Conservation (phyloP, 1,284 basidiomycete species). For the Marasmius oreades region DNA sequence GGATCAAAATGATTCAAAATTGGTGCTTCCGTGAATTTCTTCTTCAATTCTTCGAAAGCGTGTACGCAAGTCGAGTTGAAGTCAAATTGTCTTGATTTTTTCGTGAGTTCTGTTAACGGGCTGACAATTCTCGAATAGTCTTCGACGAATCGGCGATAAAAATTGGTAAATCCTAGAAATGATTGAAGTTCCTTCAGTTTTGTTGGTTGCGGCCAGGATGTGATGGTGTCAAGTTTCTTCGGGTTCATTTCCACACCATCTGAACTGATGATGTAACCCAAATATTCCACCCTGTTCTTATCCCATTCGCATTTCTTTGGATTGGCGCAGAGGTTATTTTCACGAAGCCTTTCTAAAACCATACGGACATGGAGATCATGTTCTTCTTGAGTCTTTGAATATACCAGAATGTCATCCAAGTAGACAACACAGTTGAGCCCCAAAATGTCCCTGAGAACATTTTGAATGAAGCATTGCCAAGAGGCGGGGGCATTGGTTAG, state of each 20-base stretch:
- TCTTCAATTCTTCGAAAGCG: slow-evolving; percentile 8
- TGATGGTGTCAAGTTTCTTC: slow-evolving; percentile 32
- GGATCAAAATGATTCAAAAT: slow-evolving; percentile 11
- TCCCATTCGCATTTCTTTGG: slow-evolving; percentile 31
- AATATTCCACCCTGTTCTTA: slow-evolving; percentile 32
- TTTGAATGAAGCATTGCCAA: slow-evolving; percentile 34
- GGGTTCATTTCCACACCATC: slow-evolving; percentile 35
- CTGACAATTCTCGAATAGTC: slow-evolving; percentile 22
- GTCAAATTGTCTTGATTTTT: slow-evolving; percentile 5
- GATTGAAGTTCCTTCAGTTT: slow-evolving; percentile 21
- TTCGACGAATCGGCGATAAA: slow-evolving; percentile 35
- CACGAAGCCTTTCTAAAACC: slow-evolving; percentile 32
- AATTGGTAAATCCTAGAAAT: slow-evolving; percentile 31
- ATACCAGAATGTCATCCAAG: slow-evolving; percentile 30
- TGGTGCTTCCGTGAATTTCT: slow-evolving; percentile 6
- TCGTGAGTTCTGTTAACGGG: slow-evolving; percentile 11
- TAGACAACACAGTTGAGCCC: slow-evolving; percentile 32
- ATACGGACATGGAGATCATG: slow-evolving; percentile 18
- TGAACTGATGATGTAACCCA: slow-evolving; percentile 28
- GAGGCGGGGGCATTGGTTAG: slow-evolving; percentile 24
- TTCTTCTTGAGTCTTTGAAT: slow-evolving; percentile 14
- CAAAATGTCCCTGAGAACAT: slow-evolving; percentile 32
- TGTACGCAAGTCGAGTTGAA: slow-evolving; percentile 2
- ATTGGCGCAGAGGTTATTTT: slow-evolving; percentile 17
- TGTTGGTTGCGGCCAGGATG: slow-evolving; percentile 19